Conservation (phyloP, 345 rosid genomes). For the Moricandia arvensis region DNA sequence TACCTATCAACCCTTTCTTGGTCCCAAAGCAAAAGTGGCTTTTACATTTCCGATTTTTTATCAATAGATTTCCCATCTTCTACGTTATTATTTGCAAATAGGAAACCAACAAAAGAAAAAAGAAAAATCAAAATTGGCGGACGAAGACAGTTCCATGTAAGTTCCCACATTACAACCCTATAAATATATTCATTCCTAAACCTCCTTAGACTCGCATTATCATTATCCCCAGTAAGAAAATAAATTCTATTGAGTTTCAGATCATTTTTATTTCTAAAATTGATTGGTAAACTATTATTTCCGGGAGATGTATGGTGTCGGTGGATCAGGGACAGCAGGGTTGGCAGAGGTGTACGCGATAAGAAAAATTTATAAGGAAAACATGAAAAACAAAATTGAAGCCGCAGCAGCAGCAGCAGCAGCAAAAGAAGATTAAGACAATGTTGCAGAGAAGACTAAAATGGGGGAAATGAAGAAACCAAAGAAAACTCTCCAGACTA, state of each 20-base stretch:
- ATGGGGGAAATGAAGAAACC: slow-evolving; percentile 2
- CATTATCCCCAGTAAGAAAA: neutral
- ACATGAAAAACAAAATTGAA: slow-evolving; percentile 36
- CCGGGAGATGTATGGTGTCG: slow-evolving; percentile 23
- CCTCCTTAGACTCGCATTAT: neutral
- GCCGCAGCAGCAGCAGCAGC: slow-evolving; percentile 11
- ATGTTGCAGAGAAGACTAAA: neutral
- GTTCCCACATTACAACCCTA: neutral
- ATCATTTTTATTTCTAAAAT: neutral
- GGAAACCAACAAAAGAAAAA: neutral
- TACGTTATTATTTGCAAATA: slow-evolving; percentile 2
- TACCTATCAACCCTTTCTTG: slow-evolving; percentile 5
- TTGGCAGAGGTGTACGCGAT: slow-evolving; percentile 49
- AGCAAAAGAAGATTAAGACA: slow-evolving; percentile 13
- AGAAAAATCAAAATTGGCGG: slow-evolving; percentile 19
- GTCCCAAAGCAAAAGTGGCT: slow-evolving; percentile 19
- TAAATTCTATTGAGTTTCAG: neutral
- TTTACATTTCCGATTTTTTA: slow-evolving; percentile 8
- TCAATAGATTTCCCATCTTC: neutral
- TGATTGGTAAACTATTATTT: too few species aligned
- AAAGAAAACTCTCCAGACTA: slow-evolving; percentile 6
- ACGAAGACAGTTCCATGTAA: neutral
- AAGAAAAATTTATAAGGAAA: slow-evolving; percentile 38
- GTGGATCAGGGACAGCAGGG: slow-evolving; percentile 32
- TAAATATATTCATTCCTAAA: slow-evolving; percentile 8